phyloP scores from a whole-genome alignment of 2,329 filamentous ascomycete species.

The Ploettnerulaceae sp. region DNA sequence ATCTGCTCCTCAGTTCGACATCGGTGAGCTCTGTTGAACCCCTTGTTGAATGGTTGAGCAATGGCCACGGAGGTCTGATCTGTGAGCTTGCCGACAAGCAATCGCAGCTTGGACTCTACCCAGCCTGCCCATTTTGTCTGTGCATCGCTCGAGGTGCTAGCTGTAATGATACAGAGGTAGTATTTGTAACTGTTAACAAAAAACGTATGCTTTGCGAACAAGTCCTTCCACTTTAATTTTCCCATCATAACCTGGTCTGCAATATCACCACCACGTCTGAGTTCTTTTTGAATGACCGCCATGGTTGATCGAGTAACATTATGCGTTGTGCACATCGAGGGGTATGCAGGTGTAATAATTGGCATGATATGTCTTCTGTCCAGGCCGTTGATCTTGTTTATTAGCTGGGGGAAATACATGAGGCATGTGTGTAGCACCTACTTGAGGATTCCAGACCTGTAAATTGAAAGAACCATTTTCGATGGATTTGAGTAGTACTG shows the following conservation, averaged over 20 bases:
- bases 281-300: constrained; percentile 75
- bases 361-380: constrained; percentile 93
- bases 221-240: constrained; percentile 74
- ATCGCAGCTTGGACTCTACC: constrained; percentile 87
- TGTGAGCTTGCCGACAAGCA: constrained; percentile 80
- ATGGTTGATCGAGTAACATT: constrained; percentile 87
- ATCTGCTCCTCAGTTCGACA: constrained; percentile 59
- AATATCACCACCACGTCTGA: constrained; percentile 71
- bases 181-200: constrained; percentile 94
- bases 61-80: constrained; percentile 73
- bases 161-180: constrained; percentile 82
- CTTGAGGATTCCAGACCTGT: constrained; percentile 91
- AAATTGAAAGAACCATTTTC: constrained; percentile 77
- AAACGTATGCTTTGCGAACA: constrained; percentile 88
- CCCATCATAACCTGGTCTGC: constrained; percentile 74
- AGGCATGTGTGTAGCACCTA: constrained; percentile 38
- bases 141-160: constrained; percentile 76
- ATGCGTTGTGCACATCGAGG: constrained; percentile 96
- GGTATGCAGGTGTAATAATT: constrained; percentile 95
- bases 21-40: constrained; percentile 76
- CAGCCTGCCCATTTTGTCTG: constrained; percentile 86
- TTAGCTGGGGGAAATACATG: constrained; percentile 15
- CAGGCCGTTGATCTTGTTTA: constrained; percentile 41
- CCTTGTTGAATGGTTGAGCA: constrained; percentile 89
- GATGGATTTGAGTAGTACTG: constrained; percentile 84